phyloP scores from a whole-genome alignment of 1,284 basidiomycete species.

The Heterobasidion irregulare region DNA sequence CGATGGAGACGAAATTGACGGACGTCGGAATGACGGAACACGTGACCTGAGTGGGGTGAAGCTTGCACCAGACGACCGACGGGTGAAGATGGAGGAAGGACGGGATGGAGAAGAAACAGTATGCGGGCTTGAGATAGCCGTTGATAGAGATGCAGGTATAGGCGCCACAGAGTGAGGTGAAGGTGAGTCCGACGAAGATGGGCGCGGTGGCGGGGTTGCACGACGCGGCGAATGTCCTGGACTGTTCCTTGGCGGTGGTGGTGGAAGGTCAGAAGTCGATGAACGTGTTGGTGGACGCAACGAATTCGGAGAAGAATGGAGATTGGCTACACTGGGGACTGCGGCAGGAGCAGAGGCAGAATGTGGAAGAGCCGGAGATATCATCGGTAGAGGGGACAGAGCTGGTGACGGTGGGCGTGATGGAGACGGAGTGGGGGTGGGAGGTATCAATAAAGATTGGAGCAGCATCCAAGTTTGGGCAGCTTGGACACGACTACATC shows the following conservation, averaged over 20 bases:
- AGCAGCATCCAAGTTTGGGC: conserved; percentile 69
- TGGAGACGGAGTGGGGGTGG: conserved; percentile 35
- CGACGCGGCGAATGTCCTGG: conserved; percentile 5
- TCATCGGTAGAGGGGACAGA: conserved; percentile 14
- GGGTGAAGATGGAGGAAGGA: conserved; percentile 20
- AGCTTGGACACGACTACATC: conserved; percentile 50
- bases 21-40: conserved; percentile 14
- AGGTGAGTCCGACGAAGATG: conserved; percentile 42
- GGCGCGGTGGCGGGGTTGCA: not conserved
- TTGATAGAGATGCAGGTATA: not conserved
- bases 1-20: conserved; percentile 13
- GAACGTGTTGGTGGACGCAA: conserved; percentile 1
- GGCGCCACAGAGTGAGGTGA: conserved; percentile 41
- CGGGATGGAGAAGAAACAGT: conserved; percentile 13
- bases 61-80: conserved; percentile 6
- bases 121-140: conserved; percentile 41
- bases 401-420: conserved; percentile 21
- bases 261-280: conserved; percentile 3
- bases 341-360: conserved; percentile 35
- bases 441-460: conserved; percentile 44
- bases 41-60: conserved; percentile 8
- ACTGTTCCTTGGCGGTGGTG: not conserved
- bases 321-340: conserved; percentile 20
- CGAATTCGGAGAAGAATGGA: conserved; percentile 3
- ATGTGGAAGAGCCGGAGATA: conserved; percentile 22